Evolutionary conservation across 108 stramenopile genomes (phyloP).

Genomic region (Discostella stelligeroides): DNA sequence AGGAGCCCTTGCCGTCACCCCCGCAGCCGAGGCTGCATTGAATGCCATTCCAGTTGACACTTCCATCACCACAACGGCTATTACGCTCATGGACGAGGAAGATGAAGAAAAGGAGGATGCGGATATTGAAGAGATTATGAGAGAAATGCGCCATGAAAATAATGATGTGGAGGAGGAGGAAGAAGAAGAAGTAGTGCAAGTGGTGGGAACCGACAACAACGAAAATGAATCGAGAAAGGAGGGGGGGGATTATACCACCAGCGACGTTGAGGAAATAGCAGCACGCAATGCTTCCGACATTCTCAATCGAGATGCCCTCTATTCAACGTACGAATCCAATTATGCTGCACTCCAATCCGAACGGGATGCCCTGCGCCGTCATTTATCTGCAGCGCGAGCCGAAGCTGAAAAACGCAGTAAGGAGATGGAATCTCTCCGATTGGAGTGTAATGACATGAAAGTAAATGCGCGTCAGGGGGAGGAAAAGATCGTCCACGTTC

Average conservation of each 20-base stretch:
- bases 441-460: background rate
- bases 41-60: background rate
- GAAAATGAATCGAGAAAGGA: background rate
- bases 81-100: background rate
- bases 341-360: slow-evolving; percentile 35
- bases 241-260: background rate
- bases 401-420: background rate
- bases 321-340: slow-evolving; percentile 32
- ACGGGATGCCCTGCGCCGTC: slow-evolving; percentile 30
- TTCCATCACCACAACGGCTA: slow-evolving; percentile 1
- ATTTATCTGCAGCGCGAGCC: background rate
- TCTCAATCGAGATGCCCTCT: slow-evolving; percentile 41
- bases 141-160: background rate
- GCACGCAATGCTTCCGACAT: slow-evolving; percentile 28
- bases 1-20: background rate
- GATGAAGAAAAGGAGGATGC: slow-evolving; percentile 15
- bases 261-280: slow-evolving; percentile 9
- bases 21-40: slow-evolving; percentile 4
- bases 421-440: background rate
- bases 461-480: background rate
- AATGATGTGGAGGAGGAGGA: background rate
- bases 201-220: too few relatives aligned
- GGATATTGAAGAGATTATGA: background rate
- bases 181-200: background rate
- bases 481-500: background rate